Base-by-base conservation (phyloP, 2,329 filamentous ascomycete species). In the Claviceps digitariae region DNA sequence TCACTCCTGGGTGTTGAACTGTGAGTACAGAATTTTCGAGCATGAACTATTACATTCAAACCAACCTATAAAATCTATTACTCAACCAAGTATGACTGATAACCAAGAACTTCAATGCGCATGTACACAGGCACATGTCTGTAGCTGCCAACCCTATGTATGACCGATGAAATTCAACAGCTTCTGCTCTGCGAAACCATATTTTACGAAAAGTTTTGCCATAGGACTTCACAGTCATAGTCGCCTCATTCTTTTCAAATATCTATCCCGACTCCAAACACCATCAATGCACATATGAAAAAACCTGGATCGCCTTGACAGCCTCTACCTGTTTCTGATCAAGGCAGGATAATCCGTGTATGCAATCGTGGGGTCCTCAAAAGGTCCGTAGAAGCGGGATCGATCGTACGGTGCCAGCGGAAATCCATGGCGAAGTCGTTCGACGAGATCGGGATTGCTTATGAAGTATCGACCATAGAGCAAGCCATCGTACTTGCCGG, bases 381-480 rank as follows among this genome's bases (percentile, higher is more conserved):
- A 68, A 4, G 67, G 68, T 0, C 67, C 67, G 58, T 75, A 75
- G 55, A 76, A 76, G 0, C 68, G 64, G 44, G 62, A 63, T 17
- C 73, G 62, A 45, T 76, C 71, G 54, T 75, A 76, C 9, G 58
- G 54, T 0, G 67, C 64, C 34, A 76, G 59, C 1, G 69, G 64
- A 31, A 65, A 59, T 0, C 68, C 69, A 15, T 69, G 66, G 52
- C 67, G 66, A 51, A 77, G 57, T 50, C 73, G 56, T 44, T 72
- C 62, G 3, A 74, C 66, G 52, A 77, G 57, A 57, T 78, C 74
- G 0, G 74, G 75, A 52, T 74, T 76, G 48, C 71, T 73, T 6
- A 72, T 69, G 52, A 75, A 78, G 45, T 70, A 69, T 2, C 74
- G 65, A 0, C 74, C 74, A 51, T 71, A 75, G 2, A 74, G 52